A percentile compares a stretch with the other conserved stretches of the same genome.
These are phyloP conservation scores for Colletotrichum echinochloae DNA, from an alignment of 2,329 filamentous ascomycete genomes.

Conservation along the genomic window DNA sequence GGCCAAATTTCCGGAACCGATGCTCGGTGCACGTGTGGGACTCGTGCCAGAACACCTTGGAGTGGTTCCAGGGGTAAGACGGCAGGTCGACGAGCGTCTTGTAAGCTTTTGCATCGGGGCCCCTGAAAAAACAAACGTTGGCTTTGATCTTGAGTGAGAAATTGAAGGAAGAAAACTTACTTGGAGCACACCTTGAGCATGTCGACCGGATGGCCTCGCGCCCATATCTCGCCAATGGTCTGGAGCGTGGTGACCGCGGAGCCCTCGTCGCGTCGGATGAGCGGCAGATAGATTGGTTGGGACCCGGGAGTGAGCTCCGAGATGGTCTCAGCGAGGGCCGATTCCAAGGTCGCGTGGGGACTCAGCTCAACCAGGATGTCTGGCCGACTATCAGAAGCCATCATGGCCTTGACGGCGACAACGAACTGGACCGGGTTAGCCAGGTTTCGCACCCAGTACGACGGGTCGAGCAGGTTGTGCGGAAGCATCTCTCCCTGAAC, in stretches of 20 bases:
- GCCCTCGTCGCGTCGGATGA: slow-evolving; percentile 45
- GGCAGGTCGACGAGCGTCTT: slow-evolving; percentile 59
- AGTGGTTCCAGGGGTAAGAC: slow-evolving; percentile 67
- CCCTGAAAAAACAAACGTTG: slow-evolving; percentile 32
- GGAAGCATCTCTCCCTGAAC: slow-evolving; percentile 48
- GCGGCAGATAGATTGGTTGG: slow-evolving; percentile 44
- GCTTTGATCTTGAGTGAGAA: not conserved
- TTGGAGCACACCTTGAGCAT: slow-evolving; percentile 48
- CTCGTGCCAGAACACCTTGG: slow-evolving; percentile 65
- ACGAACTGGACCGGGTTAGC: slow-evolving; percentile 59
- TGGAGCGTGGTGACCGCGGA: slow-evolving; percentile 47
- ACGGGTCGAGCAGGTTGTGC: not conserved
- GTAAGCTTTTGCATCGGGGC: not conserved
- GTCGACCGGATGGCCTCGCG: slow-evolving; percentile 48
- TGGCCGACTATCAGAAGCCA: slow-evolving; percentile 47
- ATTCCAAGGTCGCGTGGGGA: slow-evolving; percentile 52
- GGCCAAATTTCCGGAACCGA: slow-evolving; percentile 57
- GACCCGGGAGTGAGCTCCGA: slow-evolving; percentile 30
- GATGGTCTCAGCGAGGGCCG: slow-evolving; percentile 53
- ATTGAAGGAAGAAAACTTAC: slow-evolving; percentile 16
- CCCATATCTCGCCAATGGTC: slow-evolving; percentile 53
- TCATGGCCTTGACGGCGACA: slow-evolving; percentile 53
- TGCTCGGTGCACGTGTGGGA: slow-evolving; percentile 58
- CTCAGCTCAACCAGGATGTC: slow-evolving; percentile 57
- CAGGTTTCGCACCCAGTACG: slow-evolving; percentile 62